phyloP scores from a whole-genome alignment of 1,284 basidiomycete genomes.

The Hypsizygus ulmarius region DNA sequence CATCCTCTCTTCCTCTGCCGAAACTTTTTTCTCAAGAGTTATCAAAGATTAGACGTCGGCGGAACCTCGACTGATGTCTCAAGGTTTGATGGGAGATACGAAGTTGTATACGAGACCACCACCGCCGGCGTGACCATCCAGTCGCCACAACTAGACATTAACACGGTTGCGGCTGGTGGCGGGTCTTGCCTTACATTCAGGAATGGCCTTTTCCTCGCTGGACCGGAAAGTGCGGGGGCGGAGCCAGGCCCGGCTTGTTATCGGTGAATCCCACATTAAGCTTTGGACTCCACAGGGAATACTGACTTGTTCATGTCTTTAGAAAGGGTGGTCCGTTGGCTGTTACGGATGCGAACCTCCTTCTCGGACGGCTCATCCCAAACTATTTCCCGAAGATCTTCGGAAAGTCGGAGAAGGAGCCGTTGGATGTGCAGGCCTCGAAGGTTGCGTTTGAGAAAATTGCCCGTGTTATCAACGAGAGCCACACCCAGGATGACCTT shows the following conservation, averaged over 20 bases:
- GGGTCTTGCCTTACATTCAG: constrained; percentile 80
- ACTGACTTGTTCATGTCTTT: constrained; percentile 12
- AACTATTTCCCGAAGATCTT: constrained; percentile 88
- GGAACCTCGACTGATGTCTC: constrained; percentile 92
- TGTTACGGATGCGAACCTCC: constrained; percentile 84
- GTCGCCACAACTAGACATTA: constrained; percentile 85
- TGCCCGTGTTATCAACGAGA: constrained; percentile 64
- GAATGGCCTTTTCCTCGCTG: constrained; percentile 81
- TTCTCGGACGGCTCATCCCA: constrained; percentile 81
- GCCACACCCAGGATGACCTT: constrained; percentile 50
- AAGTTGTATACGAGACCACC: constrained; percentile 88
- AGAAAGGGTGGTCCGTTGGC: constrained; percentile 85
- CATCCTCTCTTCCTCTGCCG: not conserved
- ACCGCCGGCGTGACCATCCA: constrained; percentile 90
- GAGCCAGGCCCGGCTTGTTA: constrained; percentile 85
- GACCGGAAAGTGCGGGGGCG: constrained; percentile 82
- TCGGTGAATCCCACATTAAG: constrained; percentile 39
- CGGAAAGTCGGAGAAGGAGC: constrained; percentile 80
- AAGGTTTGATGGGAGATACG: constrained; percentile 82
- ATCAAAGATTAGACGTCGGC: constrained; percentile 68
- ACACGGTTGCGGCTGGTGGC: constrained; percentile 87
- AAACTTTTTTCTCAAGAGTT: not conserved
- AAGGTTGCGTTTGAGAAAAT: constrained; percentile 63
- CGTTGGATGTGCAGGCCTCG: constrained; percentile 73
- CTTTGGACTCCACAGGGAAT: not conserved